Base-by-base conservation (phyloP, 257 asterid genomes). In the Plantago elongata region DNA sequence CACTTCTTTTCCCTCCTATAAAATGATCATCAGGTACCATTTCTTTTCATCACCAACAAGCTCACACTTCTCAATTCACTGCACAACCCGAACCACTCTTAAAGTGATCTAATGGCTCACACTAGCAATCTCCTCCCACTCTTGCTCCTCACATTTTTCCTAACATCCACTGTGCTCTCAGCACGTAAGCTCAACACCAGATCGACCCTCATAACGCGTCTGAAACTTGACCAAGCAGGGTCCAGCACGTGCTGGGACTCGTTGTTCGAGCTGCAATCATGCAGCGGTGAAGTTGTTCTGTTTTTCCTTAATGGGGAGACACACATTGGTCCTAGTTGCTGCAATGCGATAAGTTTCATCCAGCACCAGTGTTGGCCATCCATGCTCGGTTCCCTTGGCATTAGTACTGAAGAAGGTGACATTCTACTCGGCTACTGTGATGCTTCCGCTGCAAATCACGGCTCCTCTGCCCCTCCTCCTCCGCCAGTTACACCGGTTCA, bases 221-320 rank as follows among this genome's bases (percentile, higher is more conserved):
- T 82, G 5, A 81, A 72, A 9, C 27, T 86, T 10, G 69, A 67
- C 34, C 79, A 80, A 15, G 77, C 66, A 1, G 88, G 75, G n/a
- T 56, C 84, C 0, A 49, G 67, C 4, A 34, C 78, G 11, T 87
- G 95, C 47, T 84, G 86, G 94, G 90, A 82, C 11, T 80, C 90
- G 7, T 42, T 87, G 61, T 72, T 75, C 48, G 84, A 84, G 76
- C 88, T 87, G 22, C 85, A 80, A 38, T 77, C 94, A 0, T 87
- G 95, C 79, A 77, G 78, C 13, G 88, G 82, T 3, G 94, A 87
- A 72, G 72, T 87, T 14, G 81, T 82, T 17, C 50, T 82, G 29
- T 87, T 84, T 38, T 84, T 87, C 48, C 77, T 87, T 11, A 87
- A 87, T 37, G 94, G 95, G 29, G 88, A 87, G 72, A 72, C 88